Evolutionary conservation across 352 stramenopile species (phyloP).

Genomic region (Pythium phragmitis): DNA sequence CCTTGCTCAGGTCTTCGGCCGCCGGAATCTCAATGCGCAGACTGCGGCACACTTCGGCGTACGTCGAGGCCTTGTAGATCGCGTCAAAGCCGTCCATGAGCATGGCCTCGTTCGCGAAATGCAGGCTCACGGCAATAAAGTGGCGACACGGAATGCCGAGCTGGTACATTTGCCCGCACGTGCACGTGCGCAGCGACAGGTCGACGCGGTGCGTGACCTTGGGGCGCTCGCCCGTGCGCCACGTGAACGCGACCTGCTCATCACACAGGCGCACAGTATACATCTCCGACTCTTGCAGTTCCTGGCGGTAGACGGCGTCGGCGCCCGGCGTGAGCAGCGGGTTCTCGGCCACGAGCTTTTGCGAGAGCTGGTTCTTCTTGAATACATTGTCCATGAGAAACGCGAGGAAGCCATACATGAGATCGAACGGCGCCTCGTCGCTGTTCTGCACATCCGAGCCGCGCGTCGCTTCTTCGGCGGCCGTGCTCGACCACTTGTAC

Average conservation of each 20-base stretch:
- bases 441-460: constrained; percentile 60
- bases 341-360: constrained; percentile 46
- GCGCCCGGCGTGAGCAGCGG: constrained; percentile 58
- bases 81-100: constrained; percentile 62
- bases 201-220: constrained; percentile 76
- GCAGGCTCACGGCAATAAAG: constrained; percentile 62
- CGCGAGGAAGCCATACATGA: constrained; percentile 76
- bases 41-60: constrained; percentile 57
- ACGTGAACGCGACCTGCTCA: constrained; percentile 70
- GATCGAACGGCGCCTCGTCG: constrained; percentile 77
- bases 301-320: constrained; percentile 61
- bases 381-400: constrained; percentile 78
- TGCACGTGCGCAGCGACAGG: constrained; percentile 55
- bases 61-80: constrained; percentile 71
- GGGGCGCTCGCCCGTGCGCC: constrained; percentile 58
- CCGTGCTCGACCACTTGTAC: constrained; percentile 71
- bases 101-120: constrained; percentile 56
- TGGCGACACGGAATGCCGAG: constrained; percentile 76
- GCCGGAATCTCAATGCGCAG: constrained; percentile 77
- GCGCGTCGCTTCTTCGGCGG: constrained; percentile 48
- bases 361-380: constrained; percentile 70
- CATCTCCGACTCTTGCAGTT: constrained; percentile 53
- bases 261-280: constrained; percentile 67
- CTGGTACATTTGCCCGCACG: constrained; percentile 70
- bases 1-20: constrained; percentile 68